A percentile compares a stretch with the other conserved stretches of the same genome.
phyloP scores from a whole-genome alignment of 1,284 basidiomycete species.

The Golubevia sp. region DNA sequence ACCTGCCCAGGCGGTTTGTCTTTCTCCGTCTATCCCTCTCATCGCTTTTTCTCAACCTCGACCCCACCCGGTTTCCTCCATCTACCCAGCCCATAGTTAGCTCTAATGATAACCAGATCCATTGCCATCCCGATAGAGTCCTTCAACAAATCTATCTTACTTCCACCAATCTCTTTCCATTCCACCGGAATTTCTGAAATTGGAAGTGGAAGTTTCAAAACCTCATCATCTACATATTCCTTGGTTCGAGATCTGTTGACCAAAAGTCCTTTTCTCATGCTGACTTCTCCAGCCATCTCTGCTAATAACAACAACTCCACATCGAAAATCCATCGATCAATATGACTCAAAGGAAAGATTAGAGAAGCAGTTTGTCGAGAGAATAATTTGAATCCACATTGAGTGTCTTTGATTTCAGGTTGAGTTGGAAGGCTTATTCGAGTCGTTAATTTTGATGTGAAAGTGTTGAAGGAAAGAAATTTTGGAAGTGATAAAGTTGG shows the following conservation, averaged over 20 bases:
- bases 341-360: slow-evolving; percentile 82
- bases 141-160: slow-evolving; percentile 82
- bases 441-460: no score
- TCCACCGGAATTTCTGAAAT: slow-evolving; percentile 83
- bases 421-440: no score
- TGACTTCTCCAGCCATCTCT: slow-evolving; percentile 28
- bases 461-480: no score
- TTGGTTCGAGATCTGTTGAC: background rate
- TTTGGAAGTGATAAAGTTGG: background rate
- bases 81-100: slow-evolving; percentile 76
- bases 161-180: slow-evolving; percentile 89
- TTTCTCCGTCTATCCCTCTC: no score
- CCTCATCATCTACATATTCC: slow-evolving; percentile 2
- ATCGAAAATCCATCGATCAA: slow-evolving; percentile 90
- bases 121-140: slow-evolving; percentile 86
- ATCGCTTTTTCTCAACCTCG: no score
- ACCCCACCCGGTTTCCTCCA: slow-evolving; percentile 62
- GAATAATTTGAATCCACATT: slow-evolving; percentile 87
- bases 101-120: slow-evolving; percentile 80
- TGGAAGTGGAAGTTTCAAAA: slow-evolving; percentile 70
- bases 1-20: no score
- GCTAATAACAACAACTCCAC: slow-evolving; percentile 91
- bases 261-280: background rate
- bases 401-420: slow-evolving; percentile 88
- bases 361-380: slow-evolving; percentile 77